Evolutionary conservation across 176 grass and related monocot genomes (phyloP).

Genomic region (Elymus sibiricus): DNA sequence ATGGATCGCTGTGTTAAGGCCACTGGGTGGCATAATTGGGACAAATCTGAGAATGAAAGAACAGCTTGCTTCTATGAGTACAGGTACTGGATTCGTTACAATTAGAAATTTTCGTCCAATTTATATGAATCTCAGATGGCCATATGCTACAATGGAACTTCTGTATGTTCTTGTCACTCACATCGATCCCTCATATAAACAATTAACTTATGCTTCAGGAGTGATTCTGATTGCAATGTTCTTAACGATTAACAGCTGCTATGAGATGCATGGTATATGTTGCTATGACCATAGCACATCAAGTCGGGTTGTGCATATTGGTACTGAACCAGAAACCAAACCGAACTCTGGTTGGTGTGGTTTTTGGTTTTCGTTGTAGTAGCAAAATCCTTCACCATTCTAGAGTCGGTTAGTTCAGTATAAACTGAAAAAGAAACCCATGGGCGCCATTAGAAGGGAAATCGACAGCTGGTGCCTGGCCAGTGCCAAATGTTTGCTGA

Average conservation of each 20-base stretch:
- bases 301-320: not conserved
- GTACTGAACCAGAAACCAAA: not conserved
- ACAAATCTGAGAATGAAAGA: conserved; percentile 88
- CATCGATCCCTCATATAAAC: not conserved
- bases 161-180: not conserved
- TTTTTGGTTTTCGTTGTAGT: not conserved
- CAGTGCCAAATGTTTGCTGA: no score
- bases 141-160: not conserved
- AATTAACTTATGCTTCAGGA: not conserved
- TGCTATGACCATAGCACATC: not conserved
- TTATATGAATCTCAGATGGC: not conserved
- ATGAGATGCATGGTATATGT: not conserved
- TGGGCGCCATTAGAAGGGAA: no score
- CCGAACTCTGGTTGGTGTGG: not conserved
- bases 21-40: conserved; percentile 96
- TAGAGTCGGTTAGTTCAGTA: not conserved
- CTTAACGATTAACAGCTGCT: not conserved
- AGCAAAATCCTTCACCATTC: not conserved
- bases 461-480: no score
- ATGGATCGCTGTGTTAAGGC: conserved; percentile 83
- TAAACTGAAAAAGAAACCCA: not conserved
- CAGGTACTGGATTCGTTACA: conserved; percentile 43
- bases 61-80: conserved; percentile 96
- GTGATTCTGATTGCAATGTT: not conserved
- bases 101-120: not conserved